Evolutionary conservation across 2,329 filamentous ascomycete genomes (phyloP).

Genomic region (Microdochium paspali): DNA sequence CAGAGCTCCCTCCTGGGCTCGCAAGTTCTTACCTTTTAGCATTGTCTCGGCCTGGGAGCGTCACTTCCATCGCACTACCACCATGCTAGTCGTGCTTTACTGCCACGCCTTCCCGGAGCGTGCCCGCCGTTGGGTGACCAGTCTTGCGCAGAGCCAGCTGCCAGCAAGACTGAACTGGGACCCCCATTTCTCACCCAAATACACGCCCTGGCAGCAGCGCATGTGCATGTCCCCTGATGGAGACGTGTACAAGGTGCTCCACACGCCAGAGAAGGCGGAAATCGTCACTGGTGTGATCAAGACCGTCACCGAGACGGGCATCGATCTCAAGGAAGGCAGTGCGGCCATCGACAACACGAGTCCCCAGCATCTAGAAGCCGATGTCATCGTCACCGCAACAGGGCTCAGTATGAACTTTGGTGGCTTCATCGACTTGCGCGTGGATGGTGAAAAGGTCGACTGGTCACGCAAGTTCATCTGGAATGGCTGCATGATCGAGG

Average conservation of each 20-base stretch:
- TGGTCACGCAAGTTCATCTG: slow-evolving; percentile 40
- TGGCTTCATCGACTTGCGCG: slow-evolving; percentile 36
- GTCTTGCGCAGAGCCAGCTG: slow-evolving; percentile 31
- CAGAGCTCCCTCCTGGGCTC: not conserved
- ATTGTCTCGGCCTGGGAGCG: slow-evolving; percentile 4
- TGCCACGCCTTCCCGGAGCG: slow-evolving; percentile 38
- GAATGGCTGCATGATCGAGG: slow-evolving; percentile 52
- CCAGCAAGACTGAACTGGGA: slow-evolving; percentile 36
- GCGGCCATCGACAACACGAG: slow-evolving; percentile 4
- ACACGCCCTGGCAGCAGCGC: slow-evolving; percentile 58
- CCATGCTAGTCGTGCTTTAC: slow-evolving; percentile 15
- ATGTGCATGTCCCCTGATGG: slow-evolving; percentile 46
- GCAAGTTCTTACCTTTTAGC: slow-evolving; percentile 2
- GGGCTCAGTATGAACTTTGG: slow-evolving; percentile 48
- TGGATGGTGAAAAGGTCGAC: slow-evolving; percentile 39
- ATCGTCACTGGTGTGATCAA: slow-evolving; percentile 37
- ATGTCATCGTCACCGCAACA: slow-evolving; percentile 57
- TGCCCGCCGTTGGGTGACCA: slow-evolving; percentile 32
- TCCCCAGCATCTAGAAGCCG: slow-evolving; percentile 33
- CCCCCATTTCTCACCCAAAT: slow-evolving; percentile 45
- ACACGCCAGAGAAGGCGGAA: slow-evolving; percentile 17
- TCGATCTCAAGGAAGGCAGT: slow-evolving; percentile 32
- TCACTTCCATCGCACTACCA: not conserved
- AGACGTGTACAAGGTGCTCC: slow-evolving; percentile 32
- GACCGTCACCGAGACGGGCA: slow-evolving; percentile 28